These are phyloP conservation scores for Zea mays DNA, from an alignment of 176 grass and related monocot genomes.

Conservation along the genomic window DNA sequence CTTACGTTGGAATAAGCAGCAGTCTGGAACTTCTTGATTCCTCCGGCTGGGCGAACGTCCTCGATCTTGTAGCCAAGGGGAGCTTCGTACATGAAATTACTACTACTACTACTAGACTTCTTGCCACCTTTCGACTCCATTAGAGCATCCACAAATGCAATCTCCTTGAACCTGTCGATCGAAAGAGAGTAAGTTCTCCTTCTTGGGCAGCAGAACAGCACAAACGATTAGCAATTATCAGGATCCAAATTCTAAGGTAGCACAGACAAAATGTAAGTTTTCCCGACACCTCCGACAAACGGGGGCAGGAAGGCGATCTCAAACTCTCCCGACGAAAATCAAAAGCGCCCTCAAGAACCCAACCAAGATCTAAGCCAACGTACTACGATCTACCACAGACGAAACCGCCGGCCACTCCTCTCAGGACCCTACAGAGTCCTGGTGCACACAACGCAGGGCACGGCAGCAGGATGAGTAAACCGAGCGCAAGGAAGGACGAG, in stretches of 20 bases:
- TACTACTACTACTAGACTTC: conserved; percentile 75
- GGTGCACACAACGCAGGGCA: background rate
- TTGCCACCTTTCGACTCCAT: conserved; percentile 95
- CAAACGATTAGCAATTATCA: background rate
- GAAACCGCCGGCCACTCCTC: too few species aligned
- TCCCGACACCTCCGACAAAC: background rate
- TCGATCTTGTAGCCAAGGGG: conserved; percentile 94
- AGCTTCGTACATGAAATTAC: conserved; percentile 78
- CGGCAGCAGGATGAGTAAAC: background rate
- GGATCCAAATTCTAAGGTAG: background rate
- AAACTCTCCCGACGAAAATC: background rate
- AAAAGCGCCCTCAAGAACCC: background rate
- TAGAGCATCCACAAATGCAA: conserved; percentile 67
- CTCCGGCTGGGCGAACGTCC: conserved; percentile 88
- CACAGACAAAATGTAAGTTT: background rate
- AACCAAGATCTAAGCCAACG: conserved; percentile 7
- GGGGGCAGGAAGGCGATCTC: background rate
- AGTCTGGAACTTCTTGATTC: conserved; percentile 99
- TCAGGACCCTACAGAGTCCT: too few species aligned
- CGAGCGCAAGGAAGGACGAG: background rate
- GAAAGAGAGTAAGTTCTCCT: conserved; percentile 3
- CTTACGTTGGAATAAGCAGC: conserved; percentile 98
- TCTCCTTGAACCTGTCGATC: conserved; percentile 18
- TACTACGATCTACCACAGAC: background rate
- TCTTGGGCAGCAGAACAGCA: background rate